Percentiles rank a stretch among this genome's conserved stretches.
Evolutionary conservation across 352 stramenopile genomes (phyloP).

Genomic region (Thraustotheca clavata): DNA sequence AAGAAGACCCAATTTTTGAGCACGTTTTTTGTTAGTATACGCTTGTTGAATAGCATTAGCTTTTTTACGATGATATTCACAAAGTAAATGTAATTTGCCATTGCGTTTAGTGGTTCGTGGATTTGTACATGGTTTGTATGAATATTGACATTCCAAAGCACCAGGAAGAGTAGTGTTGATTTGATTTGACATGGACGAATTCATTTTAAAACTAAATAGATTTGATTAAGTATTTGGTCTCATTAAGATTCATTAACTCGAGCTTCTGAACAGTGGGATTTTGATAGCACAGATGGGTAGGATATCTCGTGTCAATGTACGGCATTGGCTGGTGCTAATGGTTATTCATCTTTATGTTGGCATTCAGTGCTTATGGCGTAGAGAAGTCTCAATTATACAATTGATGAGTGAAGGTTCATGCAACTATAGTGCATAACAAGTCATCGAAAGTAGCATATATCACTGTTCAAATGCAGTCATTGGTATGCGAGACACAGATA

Average conservation of each 20-base stretch:
- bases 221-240: no score
- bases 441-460: no score
- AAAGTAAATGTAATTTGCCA: constrained; percentile 20
- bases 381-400: no score
- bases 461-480: no score
- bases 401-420: no score
- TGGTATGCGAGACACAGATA: no score
- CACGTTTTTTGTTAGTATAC: constrained; percentile 1
- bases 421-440: no score
- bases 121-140: constrained; percentile 22
- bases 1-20: no score
- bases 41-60: constrained; percentile 20
- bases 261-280: no score
- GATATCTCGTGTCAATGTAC: neutral
- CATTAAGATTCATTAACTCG: no score
- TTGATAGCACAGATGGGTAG: neutral
- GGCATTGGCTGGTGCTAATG: neutral
- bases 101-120: constrained; percentile 11
- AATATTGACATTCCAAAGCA: constrained; percentile 18
- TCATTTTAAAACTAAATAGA: neutral
- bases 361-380: no score
- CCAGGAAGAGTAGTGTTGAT: neutral
- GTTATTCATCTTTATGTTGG: no score
- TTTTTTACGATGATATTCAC: constrained; percentile 20
- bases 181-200: neutral